These are phyloP conservation scores for Yarrowia sp. DNA, from an alignment of 805 yeast species.

Conservation along the genomic window DNA sequence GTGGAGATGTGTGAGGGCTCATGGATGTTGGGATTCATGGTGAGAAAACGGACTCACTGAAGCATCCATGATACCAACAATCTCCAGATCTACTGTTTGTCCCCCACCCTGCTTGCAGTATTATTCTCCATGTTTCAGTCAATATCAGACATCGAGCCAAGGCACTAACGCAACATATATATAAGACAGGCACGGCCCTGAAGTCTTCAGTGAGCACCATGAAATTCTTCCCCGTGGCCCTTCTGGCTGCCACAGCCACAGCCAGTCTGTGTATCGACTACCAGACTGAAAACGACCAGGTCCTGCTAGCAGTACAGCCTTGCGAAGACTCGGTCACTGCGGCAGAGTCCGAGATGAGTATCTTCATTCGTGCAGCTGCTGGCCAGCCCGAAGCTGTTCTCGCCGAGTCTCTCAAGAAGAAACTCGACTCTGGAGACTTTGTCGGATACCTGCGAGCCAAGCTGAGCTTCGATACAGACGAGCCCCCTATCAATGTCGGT, in stretches of 20 bases:
- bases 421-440: neutral
- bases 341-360: neutral
- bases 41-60: too few species aligned
- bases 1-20: neutral
- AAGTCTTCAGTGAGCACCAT: neutral
- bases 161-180: neutral
- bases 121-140: neutral
- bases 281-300: neutral
- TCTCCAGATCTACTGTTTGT: too few species aligned
- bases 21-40: too few species aligned
- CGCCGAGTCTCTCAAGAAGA: neutral
- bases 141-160: too few species aligned
- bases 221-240: neutral
- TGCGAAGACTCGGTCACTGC: neutral
- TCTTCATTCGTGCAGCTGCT: neutral
- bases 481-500: neutral
- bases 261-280: conserved; percentile 3
- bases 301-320: neutral
- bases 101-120: too few species aligned
- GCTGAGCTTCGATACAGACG: neutral
- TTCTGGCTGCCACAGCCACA: neutral
- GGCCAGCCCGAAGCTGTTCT: neutral
- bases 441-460: neutral
- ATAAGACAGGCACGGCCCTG: neutral
- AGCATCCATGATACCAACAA: too few species aligned